phyloP scores from a whole-genome alignment of 345 rosid species.

The Eucalyptus curtisii region DNA sequence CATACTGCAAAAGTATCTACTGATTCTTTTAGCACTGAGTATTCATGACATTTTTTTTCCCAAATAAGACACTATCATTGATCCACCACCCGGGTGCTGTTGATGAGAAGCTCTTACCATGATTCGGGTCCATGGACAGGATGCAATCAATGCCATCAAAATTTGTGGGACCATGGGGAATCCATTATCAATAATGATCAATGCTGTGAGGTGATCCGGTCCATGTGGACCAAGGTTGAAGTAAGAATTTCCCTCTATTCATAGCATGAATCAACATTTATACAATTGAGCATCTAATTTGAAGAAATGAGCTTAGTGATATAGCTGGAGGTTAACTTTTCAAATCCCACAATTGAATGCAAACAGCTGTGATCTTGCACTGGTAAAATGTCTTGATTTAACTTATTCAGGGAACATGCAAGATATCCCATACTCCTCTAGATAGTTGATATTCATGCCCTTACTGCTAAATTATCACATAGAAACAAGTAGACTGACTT shows the following conservation, averaged over 20 bases:
- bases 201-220: background rate
- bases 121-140: background rate
- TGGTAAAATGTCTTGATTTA: background rate
- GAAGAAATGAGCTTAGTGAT: background rate
- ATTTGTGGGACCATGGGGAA: background rate
- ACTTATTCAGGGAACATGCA: background rate
- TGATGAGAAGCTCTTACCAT: background rate
- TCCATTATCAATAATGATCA: background rate
- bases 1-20: background rate
- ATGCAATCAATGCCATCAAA: background rate
- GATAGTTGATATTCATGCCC: background rate
- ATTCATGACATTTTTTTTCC: background rate
- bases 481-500: background rate
- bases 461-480: background rate
- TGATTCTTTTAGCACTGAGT: background rate
- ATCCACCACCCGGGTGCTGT: background rate
- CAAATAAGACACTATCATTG: background rate
- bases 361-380: background rate
- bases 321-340: background rate
- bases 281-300: background rate
- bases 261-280: background rate
- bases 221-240: background rate
- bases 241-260: background rate
- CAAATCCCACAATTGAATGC: background rate
- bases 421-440: background rate